Base-by-base conservation (phyloP, 352 stramenopile genomes). In the Pythium brachiatum region DNA sequence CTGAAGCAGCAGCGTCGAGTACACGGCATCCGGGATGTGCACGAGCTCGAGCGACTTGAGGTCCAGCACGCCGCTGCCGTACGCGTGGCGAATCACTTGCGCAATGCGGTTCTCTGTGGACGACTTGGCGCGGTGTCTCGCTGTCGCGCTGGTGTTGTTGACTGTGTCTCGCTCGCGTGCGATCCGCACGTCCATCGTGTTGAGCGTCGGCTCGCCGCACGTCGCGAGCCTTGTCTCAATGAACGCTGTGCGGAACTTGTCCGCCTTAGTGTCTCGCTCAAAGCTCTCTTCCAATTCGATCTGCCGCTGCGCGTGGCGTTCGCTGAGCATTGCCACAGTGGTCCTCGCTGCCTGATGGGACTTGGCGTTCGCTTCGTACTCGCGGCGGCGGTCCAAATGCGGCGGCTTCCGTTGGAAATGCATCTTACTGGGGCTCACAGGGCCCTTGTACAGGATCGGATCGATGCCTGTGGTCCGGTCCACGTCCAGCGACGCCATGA, bases 21-120 rank as follows among this genome's bases (percentile, higher is more conserved):
- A 87, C 1, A 93, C 72, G 18, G 79, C 59, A 0, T 59, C n/a
- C 16, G 83, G 81, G 34, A 91, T 78, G 48, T 83, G 72, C 2
- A 86, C 73, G 26, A 93, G 75, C 34, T 86, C 81, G 9, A 90
- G 51, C 3, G 76, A 71, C 54, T 89, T 91, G 3, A 93, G 58
- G 31, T 93, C 77, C 25, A 93, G 72, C 7, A 72, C 72, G 8
- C 79, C 75, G 0, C 73, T 83, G 27, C 83, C 81, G 27, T 83
- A 89, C 0, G 73, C 73, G 0, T 64, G 70, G 21, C 79, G 78
- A 1, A 93, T 70, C 8, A 78, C 78, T 15, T 71, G 58, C 26
- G 58, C 60, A 23, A 89, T 62, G 18, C 44, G 60, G 43, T 70
- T 57, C 11, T 67, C 9, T 48, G 4, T 34, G 29, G 29, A 34